Evolutionary conservation across 345 rosid genomes (phyloP), one percentile per base, ranked within the genome.

Genomic region (Dipteronia sinensis): DNA sequence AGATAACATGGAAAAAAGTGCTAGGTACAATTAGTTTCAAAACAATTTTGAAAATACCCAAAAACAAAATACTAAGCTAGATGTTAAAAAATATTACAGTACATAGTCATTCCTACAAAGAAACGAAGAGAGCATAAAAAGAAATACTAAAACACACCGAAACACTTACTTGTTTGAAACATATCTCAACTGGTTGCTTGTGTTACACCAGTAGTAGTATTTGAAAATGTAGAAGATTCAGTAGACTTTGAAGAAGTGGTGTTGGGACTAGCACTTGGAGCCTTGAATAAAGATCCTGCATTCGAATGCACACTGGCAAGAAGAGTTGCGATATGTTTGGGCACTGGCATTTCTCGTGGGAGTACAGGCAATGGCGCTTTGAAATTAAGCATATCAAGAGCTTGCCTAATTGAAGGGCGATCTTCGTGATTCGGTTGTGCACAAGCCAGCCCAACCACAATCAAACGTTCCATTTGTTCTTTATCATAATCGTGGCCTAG

Each of bases 391-490:
- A 78, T 67, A 19, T 69, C 34, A 46, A 68, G 19, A 3, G 75
- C 86, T 25, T 80, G 71, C 65, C 69, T 69, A 23, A 82, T 85
- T 2, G 82, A 71, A 22, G 83, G 84, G 7, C 84, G 77, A 4
- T 34, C 7, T 1, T 34, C 63, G 1, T 61, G 20, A 59, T 66
- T 49, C 1, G 79, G 78, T 38, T 82, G 79, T 1, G 70, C 69
- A 15, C 85, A 79, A 72, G 70, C 70, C 7, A 83, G 75, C 13
- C 84, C 86, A 11, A 78, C 66, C 11, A 59, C 7, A 51, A 83
- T 22, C 79, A 79, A 71, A 5, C 79, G 0, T 40, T 55, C 55
- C 76, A 86, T 81, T 47, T 81, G 40, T 38, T 76, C 40, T 31
- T 13, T 38, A 7, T 56, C 64, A 31, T 20, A 85, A 0, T 69